Conservation (phyloP, 31 red algal species). For the Asparagopsis taxiformis region DNA sequence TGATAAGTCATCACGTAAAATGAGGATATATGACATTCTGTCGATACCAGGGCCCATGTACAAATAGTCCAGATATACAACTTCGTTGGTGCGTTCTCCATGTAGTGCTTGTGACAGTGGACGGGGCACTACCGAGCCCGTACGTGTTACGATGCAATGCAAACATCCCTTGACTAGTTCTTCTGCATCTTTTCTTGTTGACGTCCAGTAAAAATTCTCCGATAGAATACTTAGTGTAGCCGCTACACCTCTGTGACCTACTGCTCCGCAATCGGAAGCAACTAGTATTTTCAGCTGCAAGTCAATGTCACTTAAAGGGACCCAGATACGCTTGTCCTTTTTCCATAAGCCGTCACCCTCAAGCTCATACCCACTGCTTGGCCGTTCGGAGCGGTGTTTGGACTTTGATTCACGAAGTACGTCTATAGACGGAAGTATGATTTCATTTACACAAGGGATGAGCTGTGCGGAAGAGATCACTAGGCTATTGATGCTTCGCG, state of each 20-base stretch:
- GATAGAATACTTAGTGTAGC: neutral
- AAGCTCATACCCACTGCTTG: neutral
- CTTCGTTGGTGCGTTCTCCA: slow-evolving; percentile 26
- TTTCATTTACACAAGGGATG: neutral
- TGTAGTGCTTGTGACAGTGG: slow-evolving; percentile 13
- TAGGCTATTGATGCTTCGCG: neutral
- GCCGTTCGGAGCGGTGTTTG: too few relatives aligned
- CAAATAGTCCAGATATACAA: slow-evolving; percentile 41
- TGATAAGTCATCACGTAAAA: slow-evolving; percentile 20
- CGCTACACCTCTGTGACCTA: slow-evolving; percentile 3
- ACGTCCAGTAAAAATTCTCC: neutral
- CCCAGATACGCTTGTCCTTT: slow-evolving; percentile 3
- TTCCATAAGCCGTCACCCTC: neutral
- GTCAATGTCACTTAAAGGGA: neutral
- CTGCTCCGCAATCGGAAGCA: neutral
- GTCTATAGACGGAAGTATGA: neutral
- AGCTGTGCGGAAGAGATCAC: neutral
- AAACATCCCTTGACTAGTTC: slow-evolving; percentile 19
- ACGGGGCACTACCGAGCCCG: slow-evolving; percentile 1
- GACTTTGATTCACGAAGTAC: neutral
- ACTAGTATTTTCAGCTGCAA: slow-evolving; percentile 9
- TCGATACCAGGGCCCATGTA: slow-evolving; percentile 5
- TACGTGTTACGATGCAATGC: slow-evolving; percentile 8
- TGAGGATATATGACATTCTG: slow-evolving; percentile 9
- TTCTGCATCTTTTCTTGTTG: neutral